Conservation (phyloP, 2,329 filamentous ascomycete species). For the Monosporascus sp. region DNA sequence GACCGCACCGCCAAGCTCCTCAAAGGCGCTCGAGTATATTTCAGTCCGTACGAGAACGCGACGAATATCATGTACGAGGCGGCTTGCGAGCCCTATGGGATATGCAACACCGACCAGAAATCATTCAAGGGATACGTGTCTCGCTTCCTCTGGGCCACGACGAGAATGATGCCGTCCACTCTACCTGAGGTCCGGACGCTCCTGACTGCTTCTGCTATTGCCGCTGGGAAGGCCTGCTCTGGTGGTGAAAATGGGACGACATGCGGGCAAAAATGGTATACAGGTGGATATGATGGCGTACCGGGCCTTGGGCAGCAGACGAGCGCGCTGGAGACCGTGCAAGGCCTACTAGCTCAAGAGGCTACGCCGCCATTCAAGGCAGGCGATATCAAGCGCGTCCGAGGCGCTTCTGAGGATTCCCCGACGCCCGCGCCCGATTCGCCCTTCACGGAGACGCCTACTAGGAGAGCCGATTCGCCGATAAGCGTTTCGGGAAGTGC, state of each 20-base stretch:
- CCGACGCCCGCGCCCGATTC: conserved; percentile 1
- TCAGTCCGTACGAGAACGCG: conserved; percentile 44
- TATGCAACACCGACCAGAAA: conserved; percentile 59
- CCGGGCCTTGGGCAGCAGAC: conserved; percentile 58
- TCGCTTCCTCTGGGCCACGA: conserved; percentile 57
- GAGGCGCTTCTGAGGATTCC: conserved; percentile 3
- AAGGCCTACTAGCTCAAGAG: conserved; percentile 47
- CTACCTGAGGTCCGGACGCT: conserved; percentile 38
- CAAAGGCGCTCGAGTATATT: conserved; percentile 41
- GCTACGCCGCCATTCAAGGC: conserved; percentile 40
- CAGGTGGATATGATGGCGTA: conserved; percentile 48
- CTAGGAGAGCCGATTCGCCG: neutral
- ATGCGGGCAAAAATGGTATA: conserved; percentile 61
- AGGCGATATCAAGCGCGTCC: conserved; percentile 41
- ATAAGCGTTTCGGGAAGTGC: neutral
- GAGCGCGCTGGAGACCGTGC: conserved; percentile 58
- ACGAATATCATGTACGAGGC: conserved; percentile 60
- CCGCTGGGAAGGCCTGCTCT: conserved; percentile 51
- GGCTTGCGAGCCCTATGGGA: conserved; percentile 54
- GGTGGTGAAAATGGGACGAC: conserved; percentile 45
- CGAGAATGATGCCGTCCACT: conserved; percentile 51
- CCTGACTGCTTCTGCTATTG: conserved; percentile 46
- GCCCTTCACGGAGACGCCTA: conserved; percentile 1
- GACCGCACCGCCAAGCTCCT: conserved; percentile 48
- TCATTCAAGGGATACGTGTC: conserved; percentile 65